Conservation (phyloP, 495 filamentous ascomycete species). For the Daldinia caldariorum region DNA sequence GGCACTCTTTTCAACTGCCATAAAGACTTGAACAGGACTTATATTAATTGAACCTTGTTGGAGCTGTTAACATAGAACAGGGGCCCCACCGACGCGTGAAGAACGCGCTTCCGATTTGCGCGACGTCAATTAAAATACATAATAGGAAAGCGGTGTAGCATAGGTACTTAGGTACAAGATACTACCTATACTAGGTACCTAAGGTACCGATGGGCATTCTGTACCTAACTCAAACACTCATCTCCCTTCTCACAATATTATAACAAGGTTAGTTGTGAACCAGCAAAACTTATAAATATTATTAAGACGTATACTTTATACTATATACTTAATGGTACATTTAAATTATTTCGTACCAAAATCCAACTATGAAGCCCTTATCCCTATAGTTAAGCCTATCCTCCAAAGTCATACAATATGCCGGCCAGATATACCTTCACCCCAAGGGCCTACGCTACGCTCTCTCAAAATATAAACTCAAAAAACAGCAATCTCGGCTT, state of each 20-base stretch:
- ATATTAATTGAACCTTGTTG: conserved; percentile 10
- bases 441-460: conserved; percentile 13
- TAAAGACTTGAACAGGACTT: not conserved
- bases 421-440: not conserved
- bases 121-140: conserved; percentile 34
- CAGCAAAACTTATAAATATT: no score
- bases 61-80: not conserved
- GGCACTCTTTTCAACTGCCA: not conserved
- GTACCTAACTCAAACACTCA: no score
- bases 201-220: no score
- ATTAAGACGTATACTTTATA: no score
- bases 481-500: not conserved
- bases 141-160: conserved; percentile 30
- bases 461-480: not conserved
- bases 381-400: not conserved
- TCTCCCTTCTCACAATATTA: no score
- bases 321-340: no score
- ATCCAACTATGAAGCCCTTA: not conserved
- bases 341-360: not conserved
- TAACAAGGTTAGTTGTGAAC: no score
- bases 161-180: conserved; percentile 5
- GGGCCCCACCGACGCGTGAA: conserved; percentile 31
- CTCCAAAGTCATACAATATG: not conserved
- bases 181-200: not conserved
- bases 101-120: conserved; percentile 31